Evolutionary conservation across 148 eudicot species (phyloP).

Genomic region (Arctostaphylos glauca): DNA sequence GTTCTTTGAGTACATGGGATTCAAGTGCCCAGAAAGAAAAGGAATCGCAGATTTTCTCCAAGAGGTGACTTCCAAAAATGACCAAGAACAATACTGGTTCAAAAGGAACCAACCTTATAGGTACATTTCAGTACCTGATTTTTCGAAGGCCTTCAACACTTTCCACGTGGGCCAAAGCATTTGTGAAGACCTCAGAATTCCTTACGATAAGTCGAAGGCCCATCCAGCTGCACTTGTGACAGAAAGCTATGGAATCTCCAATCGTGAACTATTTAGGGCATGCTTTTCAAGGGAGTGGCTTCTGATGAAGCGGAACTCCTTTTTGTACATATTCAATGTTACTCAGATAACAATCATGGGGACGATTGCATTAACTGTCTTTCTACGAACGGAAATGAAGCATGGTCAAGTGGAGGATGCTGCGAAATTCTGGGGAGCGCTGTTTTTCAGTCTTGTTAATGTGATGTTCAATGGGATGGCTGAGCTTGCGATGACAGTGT

Average conservation of each 20-base stretch:
- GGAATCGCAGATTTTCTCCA: not conserved
- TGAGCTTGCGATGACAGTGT: slow-evolving; percentile 33
- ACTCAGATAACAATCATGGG: slow-evolving; percentile 36
- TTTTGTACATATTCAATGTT: slow-evolving; percentile 37
- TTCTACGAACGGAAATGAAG: slow-evolving; percentile 39
- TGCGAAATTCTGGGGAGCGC: slow-evolving; percentile 31
- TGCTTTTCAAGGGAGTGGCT: slow-evolving; percentile 41
- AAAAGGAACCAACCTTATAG: slow-evolving; percentile 30
- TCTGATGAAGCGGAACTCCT: slow-evolving; percentile 32
- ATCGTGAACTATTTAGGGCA: slow-evolving; percentile 32
- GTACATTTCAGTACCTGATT: slow-evolving; percentile 30
- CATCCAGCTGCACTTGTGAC: slow-evolving; percentile 37
- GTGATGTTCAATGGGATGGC: slow-evolving; percentile 43
- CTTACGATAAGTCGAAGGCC: slow-evolving; percentile 28
- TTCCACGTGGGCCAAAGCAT: slow-evolving; percentile 30
- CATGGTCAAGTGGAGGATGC: slow-evolving; percentile 29
- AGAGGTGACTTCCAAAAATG: no score
- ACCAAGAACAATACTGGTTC: no score
- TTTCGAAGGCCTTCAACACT: slow-evolving; percentile 25
- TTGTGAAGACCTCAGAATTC: slow-evolving; percentile 27
- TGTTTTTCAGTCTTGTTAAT: slow-evolving; percentile 42
- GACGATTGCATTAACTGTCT: slow-evolving; percentile 31
- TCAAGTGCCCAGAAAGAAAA: slow-evolving; percentile 2
- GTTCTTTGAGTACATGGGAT: not conserved
- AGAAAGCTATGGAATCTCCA: slow-evolving; percentile 35